A percentile compares a stretch with the other conserved stretches of the same genome.
Conservation (phyloP, 2,329 filamentous ascomycete species). For the Aspergillus sp. region DNA sequence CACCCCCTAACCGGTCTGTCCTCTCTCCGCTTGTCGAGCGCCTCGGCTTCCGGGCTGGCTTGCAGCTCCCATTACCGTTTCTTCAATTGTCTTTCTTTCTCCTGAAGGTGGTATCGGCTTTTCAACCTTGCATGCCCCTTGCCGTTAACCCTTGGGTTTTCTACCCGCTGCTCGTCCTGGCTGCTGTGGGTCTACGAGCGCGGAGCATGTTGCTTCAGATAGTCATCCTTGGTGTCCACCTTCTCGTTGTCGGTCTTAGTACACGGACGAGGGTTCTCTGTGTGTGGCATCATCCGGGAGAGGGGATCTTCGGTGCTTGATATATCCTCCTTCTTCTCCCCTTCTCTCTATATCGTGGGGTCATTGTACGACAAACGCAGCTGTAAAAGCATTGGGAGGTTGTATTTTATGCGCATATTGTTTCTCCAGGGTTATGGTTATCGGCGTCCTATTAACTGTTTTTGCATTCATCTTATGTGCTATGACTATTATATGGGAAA, state of each 20-base stretch:
- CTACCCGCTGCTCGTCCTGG: slow-evolving; percentile 62
- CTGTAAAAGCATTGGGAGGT: no score
- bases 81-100: slow-evolving; percentile 59
- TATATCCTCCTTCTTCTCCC: not conserved
- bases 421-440: no score
- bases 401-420: no score
- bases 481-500: no score
- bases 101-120: slow-evolving; percentile 60
- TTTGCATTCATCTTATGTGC: no score
- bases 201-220: slow-evolving; percentile 33
- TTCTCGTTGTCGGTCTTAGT: slow-evolving; percentile 37
- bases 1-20: slow-evolving; percentile 29
- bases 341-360: no score
- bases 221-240: slow-evolving; percentile 42
- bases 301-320: no score
- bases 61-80: slow-evolving; percentile 28
- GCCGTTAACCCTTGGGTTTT: slow-evolving; percentile 58
- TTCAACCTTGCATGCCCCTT: slow-evolving; percentile 64
- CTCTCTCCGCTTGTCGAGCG: slow-evolving; percentile 17
- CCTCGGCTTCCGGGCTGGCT: slow-evolving; percentile 18
- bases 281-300: slow-evolving; percentile 12
- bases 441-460: no score
- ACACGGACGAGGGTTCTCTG: slow-evolving; percentile 33
- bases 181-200: slow-evolving; percentile 54
- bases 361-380: no score